Evolutionary conservation across 1,284 basidiomycete species (phyloP).

Genomic region (Microbotryum violaceum): DNA sequence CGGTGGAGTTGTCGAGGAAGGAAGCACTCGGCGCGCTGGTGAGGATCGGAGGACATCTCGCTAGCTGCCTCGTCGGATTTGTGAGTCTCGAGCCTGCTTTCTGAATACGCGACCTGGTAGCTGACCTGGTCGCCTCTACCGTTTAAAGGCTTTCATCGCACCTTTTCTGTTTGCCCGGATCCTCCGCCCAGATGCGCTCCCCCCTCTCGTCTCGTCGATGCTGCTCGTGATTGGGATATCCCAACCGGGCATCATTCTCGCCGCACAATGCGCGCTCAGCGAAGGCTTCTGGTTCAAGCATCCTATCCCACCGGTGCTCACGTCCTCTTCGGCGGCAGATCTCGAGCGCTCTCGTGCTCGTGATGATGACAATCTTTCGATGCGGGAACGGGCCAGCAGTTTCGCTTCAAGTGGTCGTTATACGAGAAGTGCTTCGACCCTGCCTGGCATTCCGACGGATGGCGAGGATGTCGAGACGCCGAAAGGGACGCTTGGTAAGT

Average conservation of each 20-base stretch:
- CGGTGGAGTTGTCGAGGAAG: constrained; percentile 16
- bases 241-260: constrained; percentile 18
- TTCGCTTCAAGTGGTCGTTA: background rate
- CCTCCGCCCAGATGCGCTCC: background rate
- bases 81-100: constrained; percentile 5
- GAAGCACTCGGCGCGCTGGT: constrained; percentile 23
- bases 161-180: constrained; percentile 15
- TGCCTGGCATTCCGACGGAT: constrained; percentile 14
- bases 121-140: background rate
- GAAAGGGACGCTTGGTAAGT: constrained; percentile 13
- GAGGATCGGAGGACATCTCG: constrained; percentile 25
- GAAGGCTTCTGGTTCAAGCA: constrained; percentile 23
- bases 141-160: constrained; percentile 12
- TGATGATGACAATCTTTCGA: background rate
- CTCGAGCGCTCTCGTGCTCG: constrained; percentile 2
- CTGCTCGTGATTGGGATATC: constrained; percentile 20
- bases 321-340: constrained; percentile 11
- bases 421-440: background rate
- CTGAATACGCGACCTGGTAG: background rate
- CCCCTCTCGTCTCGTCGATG: background rate
- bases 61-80: constrained; percentile 33
- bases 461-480: constrained; percentile 7
- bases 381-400: background rate
- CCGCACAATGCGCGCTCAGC: constrained; percentile 14
- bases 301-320: constrained; percentile 8